phyloP scores from a whole-genome alignment of 2,329 filamentous ascomycete species.

The Cercospora nicotianae region DNA sequence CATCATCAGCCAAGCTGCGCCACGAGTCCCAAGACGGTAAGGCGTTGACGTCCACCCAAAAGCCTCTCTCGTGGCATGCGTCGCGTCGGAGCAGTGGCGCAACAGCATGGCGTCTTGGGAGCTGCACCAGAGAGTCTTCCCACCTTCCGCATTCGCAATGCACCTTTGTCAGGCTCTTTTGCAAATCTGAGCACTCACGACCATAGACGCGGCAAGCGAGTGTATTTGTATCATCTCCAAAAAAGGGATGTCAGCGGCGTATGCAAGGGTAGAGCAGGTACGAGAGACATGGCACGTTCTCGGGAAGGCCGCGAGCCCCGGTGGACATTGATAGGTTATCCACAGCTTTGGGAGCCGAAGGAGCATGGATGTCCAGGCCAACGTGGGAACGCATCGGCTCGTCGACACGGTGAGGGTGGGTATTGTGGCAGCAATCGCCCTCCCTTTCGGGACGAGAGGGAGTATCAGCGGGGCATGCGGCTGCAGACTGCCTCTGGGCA shows the following conservation, averaged over 20 bases:
- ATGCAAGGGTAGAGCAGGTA: conserved; percentile 19
- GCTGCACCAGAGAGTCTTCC: neutral
- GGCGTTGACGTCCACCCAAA: neutral
- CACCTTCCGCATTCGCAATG: neutral
- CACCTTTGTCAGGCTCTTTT: neutral
- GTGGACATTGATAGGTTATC: conserved; percentile 9
- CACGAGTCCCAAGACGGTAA: conserved; percentile 8
- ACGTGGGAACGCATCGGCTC: neutral
- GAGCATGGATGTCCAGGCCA: conserved; percentile 10
- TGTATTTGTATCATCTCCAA: neutral
- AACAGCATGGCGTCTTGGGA: conserved; percentile 3
- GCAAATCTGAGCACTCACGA: no score
- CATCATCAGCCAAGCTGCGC: conserved; percentile 11
- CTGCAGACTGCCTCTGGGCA: neutral
- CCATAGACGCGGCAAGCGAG: neutral
- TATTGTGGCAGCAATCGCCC: neutral
- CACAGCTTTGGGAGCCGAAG: conserved; percentile 11
- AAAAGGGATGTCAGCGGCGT: conserved; percentile 7
- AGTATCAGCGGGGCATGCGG: neutral
- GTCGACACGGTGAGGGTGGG: neutral
- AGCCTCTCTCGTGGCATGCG: conserved; percentile 12
- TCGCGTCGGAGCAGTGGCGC: conserved; percentile 1
- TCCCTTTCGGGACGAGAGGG: neutral
- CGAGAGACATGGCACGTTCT: conserved; percentile 15
- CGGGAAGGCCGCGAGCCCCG: conserved; percentile 7